Evolutionary conservation across 805 yeast genomes (phyloP).

Genomic region (Candida orba): DNA sequence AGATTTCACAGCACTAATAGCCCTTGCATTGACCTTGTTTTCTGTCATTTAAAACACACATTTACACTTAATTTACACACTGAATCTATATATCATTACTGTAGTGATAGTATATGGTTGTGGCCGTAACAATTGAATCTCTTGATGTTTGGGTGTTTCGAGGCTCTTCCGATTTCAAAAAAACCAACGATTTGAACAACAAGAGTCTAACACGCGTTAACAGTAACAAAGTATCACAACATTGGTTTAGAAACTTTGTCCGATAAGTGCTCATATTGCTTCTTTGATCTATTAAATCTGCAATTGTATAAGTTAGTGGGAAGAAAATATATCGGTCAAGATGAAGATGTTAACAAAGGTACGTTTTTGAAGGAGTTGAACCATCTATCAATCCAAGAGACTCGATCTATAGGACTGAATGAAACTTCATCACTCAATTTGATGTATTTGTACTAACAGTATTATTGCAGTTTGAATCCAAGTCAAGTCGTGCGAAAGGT

Average conservation of each 20-base stretch:
- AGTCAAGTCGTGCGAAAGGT: slow-evolving; percentile 96
- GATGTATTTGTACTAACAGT: slow-evolving; percentile 5
- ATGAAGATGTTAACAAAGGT: slow-evolving; percentile 83
- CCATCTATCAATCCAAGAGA: background rate
- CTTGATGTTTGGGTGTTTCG: slow-evolving; percentile 1
- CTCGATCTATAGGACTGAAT: background rate
- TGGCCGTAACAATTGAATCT: background rate
- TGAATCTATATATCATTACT: background rate
- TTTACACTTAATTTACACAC: background rate
- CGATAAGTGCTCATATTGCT: background rate
- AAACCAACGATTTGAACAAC: slow-evolving; percentile 3
- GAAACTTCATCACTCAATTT: background rate
- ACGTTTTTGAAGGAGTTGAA: slow-evolving; percentile 19
- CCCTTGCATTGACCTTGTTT: background rate
- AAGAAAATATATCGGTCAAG: slow-evolving; percentile 24
- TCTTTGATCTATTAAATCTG: background rate
- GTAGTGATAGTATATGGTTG: background rate
- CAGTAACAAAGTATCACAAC: background rate
- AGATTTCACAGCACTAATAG: background rate
- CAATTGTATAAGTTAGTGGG: background rate
- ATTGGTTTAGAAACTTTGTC: background rate
- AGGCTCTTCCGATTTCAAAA: background rate
- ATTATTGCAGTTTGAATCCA: slow-evolving; percentile 74
- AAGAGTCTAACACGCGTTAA: slow-evolving; percentile 12
- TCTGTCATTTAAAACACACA: background rate